phyloP scores from a whole-genome alignment of 2,329 filamentous ascomycete genomes.

The Aureobasidium sp. region DNA sequence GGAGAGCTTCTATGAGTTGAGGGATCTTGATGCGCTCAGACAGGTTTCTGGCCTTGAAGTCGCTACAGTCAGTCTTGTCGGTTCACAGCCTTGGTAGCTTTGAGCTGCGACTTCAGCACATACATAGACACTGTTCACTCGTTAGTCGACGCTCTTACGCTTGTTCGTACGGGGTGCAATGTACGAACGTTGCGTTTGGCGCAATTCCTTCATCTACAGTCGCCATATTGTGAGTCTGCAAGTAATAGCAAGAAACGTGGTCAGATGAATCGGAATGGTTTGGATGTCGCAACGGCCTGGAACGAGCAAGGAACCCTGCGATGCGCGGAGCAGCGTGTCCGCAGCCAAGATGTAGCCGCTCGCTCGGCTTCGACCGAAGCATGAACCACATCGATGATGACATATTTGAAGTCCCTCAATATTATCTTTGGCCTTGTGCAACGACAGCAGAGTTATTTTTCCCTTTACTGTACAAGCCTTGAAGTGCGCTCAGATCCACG shows the following conservation, averaged over 20 bases:
- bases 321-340: not conserved
- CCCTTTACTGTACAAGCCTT: not conserved
- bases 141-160: slow-evolving; percentile 23
- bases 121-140: slow-evolving; percentile 28
- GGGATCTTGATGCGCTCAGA: slow-evolving; percentile 87
- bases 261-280: not conserved
- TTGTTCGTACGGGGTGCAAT: slow-evolving; percentile 36
- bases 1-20: slow-evolving; percentile 63
- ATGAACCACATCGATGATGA: not conserved
- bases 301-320: not conserved
- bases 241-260: not conserved
- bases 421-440: not conserved
- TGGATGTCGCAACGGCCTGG: not conserved
- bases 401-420: not conserved
- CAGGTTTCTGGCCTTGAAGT: slow-evolving; percentile 65
- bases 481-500: not conserved
- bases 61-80: slow-evolving; percentile 2
- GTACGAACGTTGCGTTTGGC: slow-evolving; percentile 36
- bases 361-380: not conserved
- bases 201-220: slow-evolving; percentile 13
- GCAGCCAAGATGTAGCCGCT: not conserved
- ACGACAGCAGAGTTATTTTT: not conserved
- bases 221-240: not conserved
- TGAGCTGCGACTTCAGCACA: not conserved
- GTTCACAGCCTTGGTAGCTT: not conserved